Evolutionary conservation across 176 grass and related monocot genomes (phyloP), one percentile per base, ranked within the genome.

Genomic region (Cenchrus americanus): DNA sequence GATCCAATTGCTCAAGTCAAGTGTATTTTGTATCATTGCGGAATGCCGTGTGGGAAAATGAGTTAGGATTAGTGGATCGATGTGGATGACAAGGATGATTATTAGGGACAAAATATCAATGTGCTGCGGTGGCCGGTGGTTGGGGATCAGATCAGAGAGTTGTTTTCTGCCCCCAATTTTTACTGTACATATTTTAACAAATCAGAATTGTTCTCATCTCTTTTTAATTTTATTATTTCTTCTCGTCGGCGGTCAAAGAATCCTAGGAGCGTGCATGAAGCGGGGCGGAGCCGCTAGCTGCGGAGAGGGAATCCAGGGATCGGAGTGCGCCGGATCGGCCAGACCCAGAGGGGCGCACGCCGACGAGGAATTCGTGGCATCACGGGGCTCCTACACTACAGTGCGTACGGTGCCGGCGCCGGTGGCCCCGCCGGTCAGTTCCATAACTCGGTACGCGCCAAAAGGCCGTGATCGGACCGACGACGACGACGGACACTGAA

Each of bases 191-290:
- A 5, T 5, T 53, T 17, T 17, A 15, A 19, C 18, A 3, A 10
- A 49, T 49, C 47, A 49, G 47, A 11, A 1, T 49, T 18, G 22
- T 1, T 78, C 10, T 37, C 62, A 15, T 34, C 30, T 37, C 30
- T 4, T 32, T 30, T 1, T 43, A 6, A 22, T 27, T 12, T 7
- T 8, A 14, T 12, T 30, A 5, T 66, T 54, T 37, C 7, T 24
- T 3, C 7, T 50, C 69, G 66, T 44, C 66, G 18, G 15, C 83
- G 88, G 58, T 82, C 79, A 82, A 90, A 78, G 83, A 70, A 82
- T 82, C 83, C 88, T 48, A 82, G 73, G 78, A 58, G 58, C 82
- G 58, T 19, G 58, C 82, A 58, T 19, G 66, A 64, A 61, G 75
- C 52, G 22, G 69, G 42, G 75, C 42, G 22, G 69, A 17, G 46